Conservation (phyloP, 495 filamentous ascomycete species). For the Tuber indicum region DNA sequence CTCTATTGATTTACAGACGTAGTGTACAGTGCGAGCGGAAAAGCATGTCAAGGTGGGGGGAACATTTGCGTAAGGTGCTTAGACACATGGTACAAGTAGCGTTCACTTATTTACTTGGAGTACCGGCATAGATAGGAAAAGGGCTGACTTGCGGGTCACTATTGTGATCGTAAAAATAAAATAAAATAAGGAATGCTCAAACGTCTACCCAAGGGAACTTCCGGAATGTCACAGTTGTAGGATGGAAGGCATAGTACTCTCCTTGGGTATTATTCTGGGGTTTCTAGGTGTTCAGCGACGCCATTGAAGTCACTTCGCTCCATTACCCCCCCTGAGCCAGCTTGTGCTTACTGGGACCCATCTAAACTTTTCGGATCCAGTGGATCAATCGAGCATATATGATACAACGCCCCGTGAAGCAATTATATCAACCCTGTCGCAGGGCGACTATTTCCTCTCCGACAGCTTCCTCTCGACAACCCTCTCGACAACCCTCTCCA, state of each 20-base stretch:
- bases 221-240: background rate
- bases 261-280: background rate
- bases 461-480: conserved; percentile 67
- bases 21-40: too few relatives aligned
- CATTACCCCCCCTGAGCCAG: background rate
- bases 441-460: background rate
- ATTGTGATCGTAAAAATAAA: background rate
- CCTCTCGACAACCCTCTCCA: conserved; percentile 63
- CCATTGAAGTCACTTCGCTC: background rate
- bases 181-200: too few relatives aligned
- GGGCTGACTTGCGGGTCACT: background rate
- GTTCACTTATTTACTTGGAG: background rate
- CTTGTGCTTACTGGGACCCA: background rate
- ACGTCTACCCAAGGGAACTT: background rate
- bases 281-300: background rate
- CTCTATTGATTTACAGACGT: too few relatives aligned
- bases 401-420: background rate
- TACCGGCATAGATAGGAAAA: background rate
- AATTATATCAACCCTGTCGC: background rate
- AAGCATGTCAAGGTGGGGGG: too few relatives aligned
- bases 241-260: background rate
- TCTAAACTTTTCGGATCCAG: background rate
- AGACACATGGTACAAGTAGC: too few relatives aligned
- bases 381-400: background rate
- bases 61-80: too few relatives aligned